A percentile compares a stretch with the other conserved stretches of the same genome.
phyloP scores from a whole-genome alignment of 108 stramenopile genomes.

The Schizochytrium sp. region DNA sequence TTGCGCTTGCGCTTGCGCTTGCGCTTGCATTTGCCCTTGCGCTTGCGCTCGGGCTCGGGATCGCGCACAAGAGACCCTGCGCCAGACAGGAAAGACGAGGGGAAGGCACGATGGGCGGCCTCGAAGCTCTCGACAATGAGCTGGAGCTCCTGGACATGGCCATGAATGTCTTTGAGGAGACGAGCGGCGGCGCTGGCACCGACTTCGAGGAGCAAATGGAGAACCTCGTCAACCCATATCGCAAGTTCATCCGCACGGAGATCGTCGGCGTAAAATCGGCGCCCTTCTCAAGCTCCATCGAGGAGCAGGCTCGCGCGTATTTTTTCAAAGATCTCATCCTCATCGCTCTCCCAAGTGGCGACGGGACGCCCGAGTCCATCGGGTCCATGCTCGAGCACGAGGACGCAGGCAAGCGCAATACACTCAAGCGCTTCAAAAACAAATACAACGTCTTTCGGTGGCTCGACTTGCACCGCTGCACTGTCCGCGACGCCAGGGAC shows the following conservation, averaged over 20 bases:
- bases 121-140: neutral
- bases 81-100: too few relatives aligned
- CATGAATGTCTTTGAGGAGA: neutral
- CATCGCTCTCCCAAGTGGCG: neutral
- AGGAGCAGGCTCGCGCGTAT: neutral
- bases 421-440: neutral
- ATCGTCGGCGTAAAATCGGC: neutral
- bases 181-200: neutral
- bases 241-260: neutral
- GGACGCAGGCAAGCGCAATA: slow-evolving; percentile 13
- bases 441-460: neutral
- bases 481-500: neutral
- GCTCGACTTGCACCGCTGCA: slow-evolving; percentile 14
- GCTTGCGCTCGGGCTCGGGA: too few relatives aligned
- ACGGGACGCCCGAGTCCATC: neutral
- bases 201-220: neutral
- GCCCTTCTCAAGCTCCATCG: neutral
- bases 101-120: too few relatives aligned
- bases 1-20: too few relatives aligned
- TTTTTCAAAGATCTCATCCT: neutral
- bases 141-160: slow-evolving; percentile 1
- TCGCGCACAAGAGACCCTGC: too few relatives aligned
- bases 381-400: slow-evolving; percentile 12
- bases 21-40: too few relatives aligned
- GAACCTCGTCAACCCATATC: neutral